Evolutionary conservation across 2,329 filamentous ascomycete genomes (phyloP).

Genomic region (Verruconis gallopava): DNA sequence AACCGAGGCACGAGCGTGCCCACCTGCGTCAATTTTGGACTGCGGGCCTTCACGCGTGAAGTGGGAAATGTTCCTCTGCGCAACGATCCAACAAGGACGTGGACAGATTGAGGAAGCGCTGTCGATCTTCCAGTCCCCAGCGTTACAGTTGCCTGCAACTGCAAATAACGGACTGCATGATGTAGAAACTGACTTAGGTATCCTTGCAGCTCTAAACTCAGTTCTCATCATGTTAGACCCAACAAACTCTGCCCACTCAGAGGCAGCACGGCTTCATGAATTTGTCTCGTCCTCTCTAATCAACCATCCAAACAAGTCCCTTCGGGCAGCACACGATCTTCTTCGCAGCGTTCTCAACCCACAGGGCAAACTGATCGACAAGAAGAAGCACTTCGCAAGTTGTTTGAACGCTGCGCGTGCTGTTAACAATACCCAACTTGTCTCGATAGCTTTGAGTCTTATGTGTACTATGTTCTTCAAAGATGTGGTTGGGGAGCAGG

Average conservation of each 20-base stretch:
- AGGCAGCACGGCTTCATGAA: constrained; percentile 49
- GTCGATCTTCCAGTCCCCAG: constrained; percentile 47
- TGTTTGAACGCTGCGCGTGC: constrained; percentile 57
- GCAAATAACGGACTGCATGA: constrained; percentile 14
- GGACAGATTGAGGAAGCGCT: constrained; percentile 61
- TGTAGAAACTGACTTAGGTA: constrained; percentile 27
- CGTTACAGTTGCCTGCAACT: constrained; percentile 39
- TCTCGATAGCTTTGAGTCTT: constrained; percentile 71
- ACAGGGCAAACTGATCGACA: constrained; percentile 53
- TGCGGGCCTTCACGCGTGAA: constrained; percentile 33
- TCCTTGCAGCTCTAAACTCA: constrained; percentile 36
- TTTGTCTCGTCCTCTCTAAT: constrained; percentile 54
- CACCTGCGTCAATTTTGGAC: constrained; percentile 14
- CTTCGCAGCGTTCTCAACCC: constrained; percentile 53
- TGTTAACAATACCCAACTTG: constrained; percentile 62
- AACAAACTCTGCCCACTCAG: constrained; percentile 31
- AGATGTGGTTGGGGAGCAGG: constrained; percentile 55
- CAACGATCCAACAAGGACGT: constrained; percentile 62
- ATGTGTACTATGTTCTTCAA: constrained; percentile 77
- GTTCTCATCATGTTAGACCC: constrained; percentile 33
- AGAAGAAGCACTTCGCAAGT: constrained; percentile 64
- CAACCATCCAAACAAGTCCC: constrained; percentile 58
- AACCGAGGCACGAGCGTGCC: constrained; percentile 33
- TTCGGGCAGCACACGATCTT: constrained; percentile 66
- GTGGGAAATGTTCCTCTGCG: constrained; percentile 58